phyloP scores from a whole-genome alignment of 768 basidiomycete species.

The Royoungia palumana region DNA sequence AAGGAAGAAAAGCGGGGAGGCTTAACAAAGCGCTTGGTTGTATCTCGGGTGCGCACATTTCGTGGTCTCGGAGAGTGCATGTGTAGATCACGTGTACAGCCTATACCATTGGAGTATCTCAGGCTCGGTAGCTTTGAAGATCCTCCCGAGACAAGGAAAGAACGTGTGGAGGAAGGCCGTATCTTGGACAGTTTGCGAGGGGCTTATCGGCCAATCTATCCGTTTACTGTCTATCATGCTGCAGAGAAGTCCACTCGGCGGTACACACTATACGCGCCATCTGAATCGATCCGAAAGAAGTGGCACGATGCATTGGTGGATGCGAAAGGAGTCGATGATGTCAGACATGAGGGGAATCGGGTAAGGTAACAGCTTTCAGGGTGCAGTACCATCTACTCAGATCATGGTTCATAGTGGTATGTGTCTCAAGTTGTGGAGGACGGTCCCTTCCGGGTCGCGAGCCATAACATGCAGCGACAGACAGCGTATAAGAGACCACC shows the following conservation, averaged over 20 bases:
- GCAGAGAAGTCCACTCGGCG: slow-evolving; percentile 50
- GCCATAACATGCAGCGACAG: slow-evolving; percentile 30
- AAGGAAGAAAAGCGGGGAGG: slow-evolving; percentile 58
- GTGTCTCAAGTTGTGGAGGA: slow-evolving; percentile 57
- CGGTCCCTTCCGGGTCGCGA: slow-evolving; percentile 54
- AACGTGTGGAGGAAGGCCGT: slow-evolving; percentile 54
- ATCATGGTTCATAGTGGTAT: slow-evolving; percentile 52
- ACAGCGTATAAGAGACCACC: slow-evolving; percentile 32
- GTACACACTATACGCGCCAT: slow-evolving; percentile 70
- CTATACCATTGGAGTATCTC: slow-evolving; percentile 77
- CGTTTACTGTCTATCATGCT: slow-evolving; percentile 76
- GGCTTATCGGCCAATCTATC: slow-evolving; percentile 57
- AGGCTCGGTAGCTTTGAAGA: slow-evolving; percentile 62
- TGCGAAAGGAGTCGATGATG: slow-evolving; percentile 60
- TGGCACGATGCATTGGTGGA: slow-evolving; percentile 64
- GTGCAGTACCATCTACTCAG: slow-evolving; percentile 7
- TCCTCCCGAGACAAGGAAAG: slow-evolving; percentile 60
- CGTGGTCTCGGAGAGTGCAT: background rate
- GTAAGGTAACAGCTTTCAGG: slow-evolving; percentile 35
- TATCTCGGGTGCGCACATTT: slow-evolving; percentile 56
- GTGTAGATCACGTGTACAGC: slow-evolving; percentile 41
- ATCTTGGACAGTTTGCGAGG: slow-evolving; percentile 55
- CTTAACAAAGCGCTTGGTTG: slow-evolving; percentile 47
- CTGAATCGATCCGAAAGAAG: slow-evolving; percentile 53
- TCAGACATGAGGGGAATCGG: slow-evolving; percentile 68